A percentile compares a stretch with the other conserved stretches of the same genome.
phyloP scores from a whole-genome alignment of 73 alveolate species.

The Tetrahymena thermophila region DNA sequence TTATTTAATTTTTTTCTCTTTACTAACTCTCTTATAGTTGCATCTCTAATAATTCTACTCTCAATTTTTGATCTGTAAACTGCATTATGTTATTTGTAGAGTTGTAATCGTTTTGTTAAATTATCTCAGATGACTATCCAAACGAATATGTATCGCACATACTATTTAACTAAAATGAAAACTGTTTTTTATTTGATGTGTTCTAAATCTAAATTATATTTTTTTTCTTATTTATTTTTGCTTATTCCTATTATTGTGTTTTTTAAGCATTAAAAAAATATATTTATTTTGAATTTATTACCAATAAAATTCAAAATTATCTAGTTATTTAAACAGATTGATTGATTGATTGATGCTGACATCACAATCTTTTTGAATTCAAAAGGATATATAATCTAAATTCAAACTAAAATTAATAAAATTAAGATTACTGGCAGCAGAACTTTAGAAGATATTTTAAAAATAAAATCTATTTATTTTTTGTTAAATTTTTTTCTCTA shows the following conservation, averaged over 20 bases:
- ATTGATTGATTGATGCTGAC: background rate
- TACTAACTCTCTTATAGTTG: background rate
- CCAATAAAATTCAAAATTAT: background rate
- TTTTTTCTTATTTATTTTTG: background rate
- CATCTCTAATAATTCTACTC: background rate
- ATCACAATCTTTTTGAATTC: background rate
- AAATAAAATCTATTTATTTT: too few species aligned
- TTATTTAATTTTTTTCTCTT: background rate
- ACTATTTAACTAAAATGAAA: background rate
- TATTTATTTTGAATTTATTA: background rate
- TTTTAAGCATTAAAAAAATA: background rate
- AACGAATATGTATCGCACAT: background rate
- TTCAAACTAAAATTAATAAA: background rate
- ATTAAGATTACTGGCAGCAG: background rate
- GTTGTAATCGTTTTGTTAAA: background rate
- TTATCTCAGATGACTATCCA: background rate
- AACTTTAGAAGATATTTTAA: too few species aligned
- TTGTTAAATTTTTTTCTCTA: too few species aligned
- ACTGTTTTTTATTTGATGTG: background rate
- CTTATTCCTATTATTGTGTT: background rate
- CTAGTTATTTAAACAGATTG: background rate
- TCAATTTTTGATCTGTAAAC: background rate
- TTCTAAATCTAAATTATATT: background rate
- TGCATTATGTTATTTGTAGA: background rate
- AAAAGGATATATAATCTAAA: background rate